Conservation (phyloP, 176 grass and related monocot species). For the Otatea glauca region DNA sequence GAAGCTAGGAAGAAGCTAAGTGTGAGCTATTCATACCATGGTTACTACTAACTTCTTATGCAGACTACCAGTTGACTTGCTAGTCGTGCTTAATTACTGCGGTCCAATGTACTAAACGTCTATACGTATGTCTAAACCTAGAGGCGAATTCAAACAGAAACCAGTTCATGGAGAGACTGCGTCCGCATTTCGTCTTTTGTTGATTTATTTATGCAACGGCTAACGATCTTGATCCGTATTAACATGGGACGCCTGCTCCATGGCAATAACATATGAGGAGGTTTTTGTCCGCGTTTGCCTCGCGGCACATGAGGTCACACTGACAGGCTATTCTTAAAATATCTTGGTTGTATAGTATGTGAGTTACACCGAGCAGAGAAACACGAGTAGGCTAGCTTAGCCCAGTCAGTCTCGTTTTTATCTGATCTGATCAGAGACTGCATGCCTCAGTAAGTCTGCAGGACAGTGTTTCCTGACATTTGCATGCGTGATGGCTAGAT, state of each 20-base stretch:
- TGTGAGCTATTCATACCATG: not conserved
- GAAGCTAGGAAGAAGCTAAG: not conserved
- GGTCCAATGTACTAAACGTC: too few species aligned
- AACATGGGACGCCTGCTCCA: conserved; percentile 42
- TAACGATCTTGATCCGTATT: conserved; percentile 28
- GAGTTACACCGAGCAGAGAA: too few species aligned
- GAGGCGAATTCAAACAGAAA: too few species aligned
- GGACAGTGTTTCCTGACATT: not conserved
- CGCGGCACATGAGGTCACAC: conserved; percentile 33
- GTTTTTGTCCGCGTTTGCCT: conserved; percentile 33
- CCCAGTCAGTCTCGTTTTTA: too few species aligned
- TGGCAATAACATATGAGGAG: conserved; percentile 44
- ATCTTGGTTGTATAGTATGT: too few species aligned
- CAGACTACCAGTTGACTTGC: not conserved
- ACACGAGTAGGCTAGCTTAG: too few species aligned
- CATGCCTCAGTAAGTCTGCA: not conserved
- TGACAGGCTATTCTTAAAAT: not conserved
- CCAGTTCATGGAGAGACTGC: not conserved
- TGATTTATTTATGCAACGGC: not conserved
- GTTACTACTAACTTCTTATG: not conserved
- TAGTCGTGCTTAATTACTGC: not conserved
- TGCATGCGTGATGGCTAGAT: not conserved
- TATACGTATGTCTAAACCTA: not conserved
- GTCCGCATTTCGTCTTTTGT: not conserved
- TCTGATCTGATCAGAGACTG: not conserved